A percentile compares a stretch with the other conserved stretches of the same genome.
Evolutionary conservation across 2,329 filamentous ascomycete genomes (phyloP).

Genomic region (Phyllosticta citribraziliensis): DNA sequence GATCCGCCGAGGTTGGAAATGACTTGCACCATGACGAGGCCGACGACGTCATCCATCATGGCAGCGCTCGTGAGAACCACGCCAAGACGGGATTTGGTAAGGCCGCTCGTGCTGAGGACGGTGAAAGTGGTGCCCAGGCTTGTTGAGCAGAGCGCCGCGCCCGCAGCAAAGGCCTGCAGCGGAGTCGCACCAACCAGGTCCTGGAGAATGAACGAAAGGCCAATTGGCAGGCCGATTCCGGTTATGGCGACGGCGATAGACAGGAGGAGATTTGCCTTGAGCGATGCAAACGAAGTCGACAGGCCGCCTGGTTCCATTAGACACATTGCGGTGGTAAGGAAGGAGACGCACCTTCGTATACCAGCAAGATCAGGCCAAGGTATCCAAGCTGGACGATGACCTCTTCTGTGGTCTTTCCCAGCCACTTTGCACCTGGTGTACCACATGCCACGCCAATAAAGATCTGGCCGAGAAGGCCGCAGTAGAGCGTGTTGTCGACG

Average conservation of each 20-base stretch:
- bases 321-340: not conserved
- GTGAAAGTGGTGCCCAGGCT: constrained; percentile 63
- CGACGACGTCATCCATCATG: constrained; percentile 74
- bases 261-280: constrained; percentile 52
- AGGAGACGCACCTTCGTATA: constrained; percentile 51
- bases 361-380: constrained; percentile 59
- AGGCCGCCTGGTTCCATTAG: constrained; percentile 42
- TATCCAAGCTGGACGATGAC: constrained; percentile 59
- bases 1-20: constrained; percentile 53
- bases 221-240: constrained; percentile 55
- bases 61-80: constrained; percentile 61
- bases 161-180: constrained; percentile 60
- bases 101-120: constrained; percentile 50
- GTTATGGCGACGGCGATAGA: constrained; percentile 55
- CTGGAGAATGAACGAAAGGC: constrained; percentile 52
- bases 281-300: constrained; percentile 41
- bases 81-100: constrained; percentile 46
- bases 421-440: constrained; percentile 52
- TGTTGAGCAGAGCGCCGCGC: constrained; percentile 64
- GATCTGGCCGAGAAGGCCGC: constrained; percentile 63
- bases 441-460: constrained; percentile 63
- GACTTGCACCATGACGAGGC: constrained; percentile 66
- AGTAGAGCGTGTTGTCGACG: constrained; percentile 54
- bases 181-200: constrained; percentile 40
- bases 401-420: constrained; percentile 43